These are phyloP conservation scores for Backusella macrospora DNA, from an alignment of 192 early-diverging fungal genomes.

Conservation along the genomic window DNA sequence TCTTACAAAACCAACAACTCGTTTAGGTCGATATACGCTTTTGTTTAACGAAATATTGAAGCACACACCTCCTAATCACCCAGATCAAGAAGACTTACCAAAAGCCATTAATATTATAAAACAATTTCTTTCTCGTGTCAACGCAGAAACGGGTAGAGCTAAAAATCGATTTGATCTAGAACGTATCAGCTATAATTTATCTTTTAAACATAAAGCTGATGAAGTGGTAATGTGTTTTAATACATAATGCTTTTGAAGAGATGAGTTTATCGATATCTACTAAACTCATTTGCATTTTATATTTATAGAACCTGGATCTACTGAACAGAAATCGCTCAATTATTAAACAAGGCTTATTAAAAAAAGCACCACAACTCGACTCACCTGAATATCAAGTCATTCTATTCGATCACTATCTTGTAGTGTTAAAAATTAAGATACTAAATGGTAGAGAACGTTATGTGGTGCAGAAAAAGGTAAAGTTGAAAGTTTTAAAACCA, in stretches of 20 bases:
- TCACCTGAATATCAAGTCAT: conserved; percentile 77
- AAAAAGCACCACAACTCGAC: conserved; percentile 55
- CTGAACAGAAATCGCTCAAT: conserved; percentile 70
- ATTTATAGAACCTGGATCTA: conserved; percentile 73
- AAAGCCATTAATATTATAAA: conserved; percentile 73
- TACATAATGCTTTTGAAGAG: conserved; percentile 12
- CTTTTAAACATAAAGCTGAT: conserved; percentile 50
- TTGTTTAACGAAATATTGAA: conserved; percentile 83
- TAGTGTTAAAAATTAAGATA: conserved; percentile 67
- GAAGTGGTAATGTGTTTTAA: conserved; percentile 28
- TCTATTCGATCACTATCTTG: conserved; percentile 88
- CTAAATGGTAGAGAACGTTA: conserved; percentile 54
- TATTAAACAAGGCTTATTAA: conserved; percentile 80
- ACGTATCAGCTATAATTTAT: conserved; percentile 70
- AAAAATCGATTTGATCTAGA: conserved; percentile 85
- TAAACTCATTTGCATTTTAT: conserved; percentile 32
- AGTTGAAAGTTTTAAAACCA: not conserved
- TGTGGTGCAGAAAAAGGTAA: conserved; percentile 61
- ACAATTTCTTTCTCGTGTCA: conserved; percentile 79
- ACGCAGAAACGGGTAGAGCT: conserved; percentile 84
- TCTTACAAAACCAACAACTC: conserved; percentile 85
- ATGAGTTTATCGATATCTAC: not conserved
- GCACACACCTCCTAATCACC: conserved; percentile 74
- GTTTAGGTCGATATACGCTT: conserved; percentile 84
- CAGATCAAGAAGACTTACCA: conserved; percentile 74